phyloP scores from a whole-genome alignment of 352 stramenopile genomes.

The Pythium dissotocum region DNA sequence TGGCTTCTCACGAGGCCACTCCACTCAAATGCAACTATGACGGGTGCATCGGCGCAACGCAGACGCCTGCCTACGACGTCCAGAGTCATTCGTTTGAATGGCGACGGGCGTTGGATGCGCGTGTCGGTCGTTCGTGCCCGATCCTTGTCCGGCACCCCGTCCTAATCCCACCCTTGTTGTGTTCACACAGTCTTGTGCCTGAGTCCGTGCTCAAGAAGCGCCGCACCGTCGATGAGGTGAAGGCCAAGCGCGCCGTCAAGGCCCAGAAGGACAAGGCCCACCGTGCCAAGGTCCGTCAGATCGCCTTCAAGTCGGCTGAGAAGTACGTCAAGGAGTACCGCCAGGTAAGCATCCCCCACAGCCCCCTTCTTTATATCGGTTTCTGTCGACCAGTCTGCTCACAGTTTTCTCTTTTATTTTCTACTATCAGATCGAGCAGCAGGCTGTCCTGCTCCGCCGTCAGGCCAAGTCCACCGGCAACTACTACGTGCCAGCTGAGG shows the following conservation, averaged over 20 bases:
- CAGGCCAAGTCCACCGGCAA: constrained; percentile 95
- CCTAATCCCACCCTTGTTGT: constrained; percentile 50
- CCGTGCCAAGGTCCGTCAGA: constrained; percentile 87
- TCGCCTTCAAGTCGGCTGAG: constrained; percentile 95
- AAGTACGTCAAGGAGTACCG: constrained; percentile 99
- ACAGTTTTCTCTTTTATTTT: not conserved
- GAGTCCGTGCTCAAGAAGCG: constrained; percentile 92
- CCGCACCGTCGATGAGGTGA: constrained; percentile 85
- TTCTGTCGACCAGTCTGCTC: not conserved
- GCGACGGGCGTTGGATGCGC: not conserved
- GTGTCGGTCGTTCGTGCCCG: constrained; percentile 8
- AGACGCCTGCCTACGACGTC: not conserved
- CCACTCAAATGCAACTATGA: constrained; percentile 89
- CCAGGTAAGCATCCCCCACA: constrained; percentile 47
- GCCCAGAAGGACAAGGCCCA: constrained; percentile 76
- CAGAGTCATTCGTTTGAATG: too few relatives aligned
- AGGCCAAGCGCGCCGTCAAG: constrained; percentile 84
- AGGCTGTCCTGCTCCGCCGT: constrained; percentile 93
- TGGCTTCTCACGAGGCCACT: constrained; percentile 51
- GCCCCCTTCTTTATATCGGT: not conserved
- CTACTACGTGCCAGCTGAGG: constrained; percentile 97
- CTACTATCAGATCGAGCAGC: constrained; percentile 82
- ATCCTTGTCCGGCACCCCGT: constrained; percentile 60
- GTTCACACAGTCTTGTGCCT: constrained; percentile 70
- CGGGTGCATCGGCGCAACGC: constrained; percentile 58